These are phyloP conservation scores for Glycine soja DNA, from an alignment of 306 rosid species.

Conservation along the genomic window DNA sequence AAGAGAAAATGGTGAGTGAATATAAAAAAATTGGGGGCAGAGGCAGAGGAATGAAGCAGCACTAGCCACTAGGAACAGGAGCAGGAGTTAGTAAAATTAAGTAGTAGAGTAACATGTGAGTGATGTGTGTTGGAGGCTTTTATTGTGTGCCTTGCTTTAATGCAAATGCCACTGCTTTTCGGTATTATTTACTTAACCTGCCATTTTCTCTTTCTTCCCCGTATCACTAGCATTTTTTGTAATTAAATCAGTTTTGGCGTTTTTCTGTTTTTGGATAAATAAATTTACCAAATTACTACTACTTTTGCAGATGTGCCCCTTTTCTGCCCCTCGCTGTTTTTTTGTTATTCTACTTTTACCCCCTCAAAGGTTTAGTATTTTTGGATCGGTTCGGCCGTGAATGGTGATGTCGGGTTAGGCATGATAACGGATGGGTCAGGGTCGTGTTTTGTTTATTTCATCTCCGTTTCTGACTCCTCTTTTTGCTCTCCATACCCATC, in stretches of 20 bases:
- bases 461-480: too few relatives aligned
- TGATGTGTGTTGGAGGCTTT: constrained; percentile 48
- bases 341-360: constrained; percentile 5
- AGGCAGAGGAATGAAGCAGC: too few relatives aligned
- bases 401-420: neutral
- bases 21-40: neutral
- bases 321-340: constrained; percentile 21
- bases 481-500: too few relatives aligned
- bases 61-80: neutral
- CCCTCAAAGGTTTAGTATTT: neutral
- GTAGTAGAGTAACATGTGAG: constrained; percentile 45
- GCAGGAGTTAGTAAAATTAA: constrained; percentile 25
- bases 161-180: constrained; percentile 45
- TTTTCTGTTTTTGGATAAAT: constrained; percentile 32
- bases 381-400: neutral
- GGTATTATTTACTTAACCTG: constrained; percentile 40
- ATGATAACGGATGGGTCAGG: too few relatives aligned
- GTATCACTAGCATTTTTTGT: too few relatives aligned
- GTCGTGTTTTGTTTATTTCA: too few relatives aligned
- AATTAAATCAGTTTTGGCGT: too few relatives aligned
- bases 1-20: too few relatives aligned
- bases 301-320: constrained; percentile 22
- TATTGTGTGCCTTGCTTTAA: constrained; percentile 29
- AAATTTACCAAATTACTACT: neutral
- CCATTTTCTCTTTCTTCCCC: constrained; percentile 46